Base-by-base conservation (phyloP, 257 asterid genomes). In the Knoxia roxburghii region DNA sequence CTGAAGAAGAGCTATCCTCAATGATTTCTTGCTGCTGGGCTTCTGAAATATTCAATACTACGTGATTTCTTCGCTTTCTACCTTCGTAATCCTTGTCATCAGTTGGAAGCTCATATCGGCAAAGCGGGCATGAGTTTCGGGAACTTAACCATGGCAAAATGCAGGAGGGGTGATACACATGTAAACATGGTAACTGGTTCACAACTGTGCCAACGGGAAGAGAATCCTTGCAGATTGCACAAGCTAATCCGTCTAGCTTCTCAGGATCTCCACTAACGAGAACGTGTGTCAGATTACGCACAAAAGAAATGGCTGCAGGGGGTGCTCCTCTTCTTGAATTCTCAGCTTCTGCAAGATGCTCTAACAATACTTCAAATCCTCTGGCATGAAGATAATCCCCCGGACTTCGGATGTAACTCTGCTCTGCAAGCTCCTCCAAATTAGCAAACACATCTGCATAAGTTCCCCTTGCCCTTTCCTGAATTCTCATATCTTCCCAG, bases 171-270 rank as follows among this genome's bases (percentile, higher is more conserved):
- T 93, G 99, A 75, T 86, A 93, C 29, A 90, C 62, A 65, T 93
- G 99, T 68, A 69, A 75, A 80, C 96, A 93, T 41, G 97, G 99
- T 32, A 93, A 87, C 87, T 68, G 82, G 64, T 87, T 93, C 66
- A 84, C 90, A n/a, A 81, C 77, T 20, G 77, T 75, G 30, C 91
- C 96, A 58, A 77, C 77, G 68, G 51, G 64, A 37, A 86, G 81
- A 67, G 84, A 65, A 51, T 93, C 99, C 88, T 89, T 93, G 91
- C 99, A 93, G 75, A 93, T 78, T 62, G 97, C 97, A 77, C 99
- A 90, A 11, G 81, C 76, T 81, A 75, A 61, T 63, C 64, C 63
- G 40, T 87, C 88, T 67, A 61, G 72, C 78, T 76, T 83, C 37
- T 72, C 73, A 40, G 60, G 65, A 62, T 84, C 86, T 59, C 76